Conservation (phyloP, 1,139 yeast genomes). For the Debaryomyces sp. region DNA sequence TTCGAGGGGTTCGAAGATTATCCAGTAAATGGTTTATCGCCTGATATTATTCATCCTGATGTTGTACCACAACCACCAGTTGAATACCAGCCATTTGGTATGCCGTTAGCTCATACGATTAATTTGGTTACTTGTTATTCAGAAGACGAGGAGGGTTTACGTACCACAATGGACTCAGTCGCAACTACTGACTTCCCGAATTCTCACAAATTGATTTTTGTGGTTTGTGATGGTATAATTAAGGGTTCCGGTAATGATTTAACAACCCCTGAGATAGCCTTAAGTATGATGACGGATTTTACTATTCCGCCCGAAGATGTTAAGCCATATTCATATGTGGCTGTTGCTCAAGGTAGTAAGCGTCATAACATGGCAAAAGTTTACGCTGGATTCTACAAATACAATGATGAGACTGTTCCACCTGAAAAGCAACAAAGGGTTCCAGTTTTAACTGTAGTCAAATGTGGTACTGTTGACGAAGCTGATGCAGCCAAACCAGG, state of each 20-base stretch:
- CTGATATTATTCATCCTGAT: conserved; percentile 72
- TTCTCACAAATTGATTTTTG: conserved; percentile 82
- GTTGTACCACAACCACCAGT: conserved; percentile 87
- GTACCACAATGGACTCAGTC: conserved; percentile 87
- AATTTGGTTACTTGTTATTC: conserved; percentile 92
- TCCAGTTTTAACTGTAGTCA: conserved; percentile 80
- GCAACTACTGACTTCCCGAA: conserved; percentile 94
- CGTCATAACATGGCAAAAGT: conserved; percentile 98
- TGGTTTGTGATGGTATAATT: conserved; percentile 90
- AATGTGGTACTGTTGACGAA: conserved; percentile 92
- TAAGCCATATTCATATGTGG: conserved; percentile 81
- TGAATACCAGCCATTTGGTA: conserved; percentile 84
- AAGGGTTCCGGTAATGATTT: conserved; percentile 90
- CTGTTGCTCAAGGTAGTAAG: conserved; percentile 90
- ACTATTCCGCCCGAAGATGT: conserved; percentile 73
- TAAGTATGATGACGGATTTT: conserved; percentile 88
- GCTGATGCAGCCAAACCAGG: conserved; percentile 86
- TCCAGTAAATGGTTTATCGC: conserved; percentile 56
- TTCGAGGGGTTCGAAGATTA: conserved; percentile 45
- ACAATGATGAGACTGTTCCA: conserved; percentile 73
- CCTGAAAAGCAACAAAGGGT: conserved; percentile 84
- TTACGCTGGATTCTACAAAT: conserved; percentile 86
- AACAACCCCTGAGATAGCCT: conserved; percentile 86
- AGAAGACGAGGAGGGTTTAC: conserved; percentile 82
- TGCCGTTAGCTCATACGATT: conserved; percentile 83